Evolutionary conservation across 169 alveolate species (phyloP).

Genomic region (Theileria annulata): DNA sequence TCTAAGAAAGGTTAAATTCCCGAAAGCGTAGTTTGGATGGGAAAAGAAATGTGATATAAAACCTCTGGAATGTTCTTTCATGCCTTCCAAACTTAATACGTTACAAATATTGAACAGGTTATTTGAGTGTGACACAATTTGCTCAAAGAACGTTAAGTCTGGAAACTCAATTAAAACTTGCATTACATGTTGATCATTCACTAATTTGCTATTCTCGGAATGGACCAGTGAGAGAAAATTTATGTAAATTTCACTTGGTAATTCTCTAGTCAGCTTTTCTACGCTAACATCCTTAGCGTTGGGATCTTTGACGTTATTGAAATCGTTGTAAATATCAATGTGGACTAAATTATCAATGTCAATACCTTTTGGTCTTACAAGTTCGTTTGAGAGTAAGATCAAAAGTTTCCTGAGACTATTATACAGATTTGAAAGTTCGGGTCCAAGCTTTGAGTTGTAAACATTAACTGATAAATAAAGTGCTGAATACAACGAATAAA

Average conservation of each 20-base stretch:
- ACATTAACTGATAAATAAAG: constrained; percentile 30
- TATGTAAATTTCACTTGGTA: not conserved
- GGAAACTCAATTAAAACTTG: not conserved
- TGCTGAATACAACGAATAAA: constrained; percentile 33
- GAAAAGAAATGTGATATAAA: not conserved
- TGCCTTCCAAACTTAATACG: not conserved
- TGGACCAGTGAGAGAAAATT: constrained; percentile 27
- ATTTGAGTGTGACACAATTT: constrained; percentile 6
- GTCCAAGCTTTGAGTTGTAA: not conserved
- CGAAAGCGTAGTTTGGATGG: constrained; percentile 19
- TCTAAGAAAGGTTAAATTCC: constrained; percentile 4
- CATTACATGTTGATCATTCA: constrained; percentile 9
- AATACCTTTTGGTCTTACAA: not conserved
- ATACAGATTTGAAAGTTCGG: constrained; percentile 15
- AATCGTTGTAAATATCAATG: constrained; percentile 30
- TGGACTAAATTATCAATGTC: constrained; percentile 1
- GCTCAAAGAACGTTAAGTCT: not conserved
- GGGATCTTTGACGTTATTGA: not conserved
- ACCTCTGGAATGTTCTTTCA: not conserved
- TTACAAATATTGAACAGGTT: not conserved
- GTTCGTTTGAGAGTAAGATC: constrained; percentile 15
- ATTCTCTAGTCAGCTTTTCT: not conserved
- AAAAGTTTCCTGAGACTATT: constrained; percentile 12
- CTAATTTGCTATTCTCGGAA: constrained; percentile 14
- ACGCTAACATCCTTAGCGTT: not conserved